These are phyloP conservation scores for Agarophyton chilense DNA, from an alignment of 23 red algal genomes.

Conservation along the genomic window DNA sequence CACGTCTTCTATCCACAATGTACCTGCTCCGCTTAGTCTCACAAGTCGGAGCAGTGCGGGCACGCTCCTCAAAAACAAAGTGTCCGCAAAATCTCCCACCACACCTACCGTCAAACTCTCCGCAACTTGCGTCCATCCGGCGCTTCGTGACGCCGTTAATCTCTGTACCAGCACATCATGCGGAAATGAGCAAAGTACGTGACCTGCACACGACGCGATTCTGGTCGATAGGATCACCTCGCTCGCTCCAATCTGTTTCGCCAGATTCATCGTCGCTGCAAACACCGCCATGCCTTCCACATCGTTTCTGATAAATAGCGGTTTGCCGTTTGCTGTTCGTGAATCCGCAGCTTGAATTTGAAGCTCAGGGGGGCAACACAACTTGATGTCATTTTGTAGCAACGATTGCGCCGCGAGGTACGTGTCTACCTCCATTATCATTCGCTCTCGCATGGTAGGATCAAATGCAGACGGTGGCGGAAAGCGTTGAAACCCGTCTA, in stretches of 20 bases:
- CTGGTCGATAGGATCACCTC: not conserved
- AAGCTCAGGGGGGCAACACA: not conserved
- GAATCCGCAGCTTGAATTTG: not conserved
- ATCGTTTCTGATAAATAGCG: constrained; percentile 1
- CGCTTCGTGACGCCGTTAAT: not conserved
- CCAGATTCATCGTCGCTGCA: not conserved
- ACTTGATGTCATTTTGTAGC: not conserved
- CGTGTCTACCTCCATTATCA: constrained; percentile 1
- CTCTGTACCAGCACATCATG: not conserved
- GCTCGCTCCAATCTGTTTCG: not conserved
- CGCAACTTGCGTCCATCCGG: not conserved
- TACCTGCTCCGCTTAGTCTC: not conserved
- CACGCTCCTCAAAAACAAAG: not conserved
- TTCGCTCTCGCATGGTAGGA: not conserved
- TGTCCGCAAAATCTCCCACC: not conserved
- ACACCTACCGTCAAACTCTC: not conserved
- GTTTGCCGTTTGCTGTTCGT: not conserved
- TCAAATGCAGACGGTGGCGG: constrained; percentile 1
- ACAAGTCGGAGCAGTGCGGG: not conserved
- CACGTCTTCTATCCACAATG: constrained; percentile 1
- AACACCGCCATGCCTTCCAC: constrained; percentile 2
- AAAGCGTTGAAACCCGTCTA: constrained; percentile 1
- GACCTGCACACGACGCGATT: not conserved
- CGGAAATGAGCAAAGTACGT: not conserved
- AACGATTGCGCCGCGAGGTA: not conserved